Evolutionary conservation across 2,329 filamentous ascomycete species (phyloP), one percentile per base, ranked within the genome.

Genomic region (Cercospora berteroae): DNA sequence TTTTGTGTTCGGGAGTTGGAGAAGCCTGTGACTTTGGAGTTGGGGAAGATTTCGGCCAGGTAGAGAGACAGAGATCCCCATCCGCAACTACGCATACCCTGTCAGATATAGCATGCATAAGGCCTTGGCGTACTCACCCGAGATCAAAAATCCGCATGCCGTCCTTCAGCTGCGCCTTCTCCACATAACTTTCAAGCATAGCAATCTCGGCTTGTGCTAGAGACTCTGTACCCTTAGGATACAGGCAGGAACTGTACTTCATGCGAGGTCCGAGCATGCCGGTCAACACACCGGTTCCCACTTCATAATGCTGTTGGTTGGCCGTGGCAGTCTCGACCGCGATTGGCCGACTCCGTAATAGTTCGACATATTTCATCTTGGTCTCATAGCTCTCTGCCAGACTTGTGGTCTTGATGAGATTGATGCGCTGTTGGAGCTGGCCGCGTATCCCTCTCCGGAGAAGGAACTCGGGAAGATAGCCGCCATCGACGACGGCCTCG

Each of bases 221-320:
- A n/a, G 84, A 89, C 79, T 89, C 86, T 67, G 80, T 80, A 16
- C 87, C 88, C 68, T 84, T 85, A 4, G 86, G 85, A 76, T 91
- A 91, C 74, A 90, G 80, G 75, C 87, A 89, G 70, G 82, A 84
- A n/a, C 85, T 88, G 77, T 91, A 92, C 82, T 91, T 91, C 88
- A 91, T 91, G 64, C 88, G 81, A 4, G 88, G 87, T 0, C 89
- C 89, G 12, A 92, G 79, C 76, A 84, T 88, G 29, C 84, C 85
- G 29, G 80, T 78, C 48, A 91, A 77, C 25, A 91, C 86, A 3
- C 86, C 87, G 0, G 89, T 90, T 44, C 87, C 88, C 48, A 91
- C 89, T 79, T 91, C 89, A 74, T 92, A 91, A 78, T 91, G 89
- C 81, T 91, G 89, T 73, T 85, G 80, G 76, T 91, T 91, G 23